Base-by-base conservation (phyloP, 2,329 filamentous ascomycete genomes). In the Magnaporthales sp. region DNA sequence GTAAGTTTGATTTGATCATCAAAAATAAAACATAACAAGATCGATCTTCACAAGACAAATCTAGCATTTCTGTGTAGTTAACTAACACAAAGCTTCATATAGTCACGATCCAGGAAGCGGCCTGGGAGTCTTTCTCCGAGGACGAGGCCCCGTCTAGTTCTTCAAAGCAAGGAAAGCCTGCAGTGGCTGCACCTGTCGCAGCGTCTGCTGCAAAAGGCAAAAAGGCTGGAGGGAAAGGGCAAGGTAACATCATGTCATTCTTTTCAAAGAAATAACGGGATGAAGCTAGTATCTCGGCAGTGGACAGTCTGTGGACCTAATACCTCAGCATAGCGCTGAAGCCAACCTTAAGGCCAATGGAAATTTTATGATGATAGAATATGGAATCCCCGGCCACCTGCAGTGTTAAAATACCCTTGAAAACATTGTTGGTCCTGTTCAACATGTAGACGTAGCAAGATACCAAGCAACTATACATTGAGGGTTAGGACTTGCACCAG, bases 111-210 rank as follows among this genome's bases (percentile, higher is more conserved):
- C 91, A 96, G 77, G 92, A 96, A 74, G 79, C 85, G 0, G 89
- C 84, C 0, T 97, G 93, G 93, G 93, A 97, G 76, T 94, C 91
- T 0, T 97, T 96, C 79, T 96, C 92, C 0, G 93, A 97, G 75
- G 93, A 96, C 70, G 93, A 97, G 70, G 85, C 88, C 26, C 81
- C 82, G 32, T 77, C 79, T 9, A 81, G 84, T 3, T 72, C 78
- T 1, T 71, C 74, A 30, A 66, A 70, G 74, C 87, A 86, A 73
- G 73, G 80, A 7, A 89, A 87, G 68, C 70, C 77, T 65, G 71
- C 78, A 68, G 70, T 78, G 73, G 61, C 75, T 66, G 80, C 79
- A 1, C 77, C 80, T 7, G 75, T 79, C 26, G 81, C 83, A 13
- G 80, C 83, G 67, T 74, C 76, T 8, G 70, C 74, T 7, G 70